Percentiles rank a stretch among this genome's conserved stretches.
phyloP scores from a whole-genome alignment of 495 filamentous ascomycete genomes.

The Hypomontagnella monticulosa region DNA sequence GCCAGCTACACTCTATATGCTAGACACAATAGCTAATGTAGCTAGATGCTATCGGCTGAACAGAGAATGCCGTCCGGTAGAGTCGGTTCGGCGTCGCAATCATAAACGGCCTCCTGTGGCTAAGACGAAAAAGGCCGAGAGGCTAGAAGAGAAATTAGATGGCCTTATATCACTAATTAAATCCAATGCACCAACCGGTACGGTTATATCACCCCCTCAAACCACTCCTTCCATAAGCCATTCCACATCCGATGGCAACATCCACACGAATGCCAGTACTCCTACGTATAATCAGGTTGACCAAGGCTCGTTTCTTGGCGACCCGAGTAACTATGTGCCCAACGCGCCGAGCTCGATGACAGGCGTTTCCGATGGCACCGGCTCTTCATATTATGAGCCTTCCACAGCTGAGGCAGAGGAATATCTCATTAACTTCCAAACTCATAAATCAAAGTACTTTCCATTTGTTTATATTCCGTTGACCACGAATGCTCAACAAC shows the following conservation, averaged over 20 bases:
- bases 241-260: neutral
- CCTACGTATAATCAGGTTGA: neutral
- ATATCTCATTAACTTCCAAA: neutral
- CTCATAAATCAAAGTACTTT: neutral
- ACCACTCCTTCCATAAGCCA: neutral
- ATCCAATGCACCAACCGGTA: neutral
- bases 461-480: neutral
- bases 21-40: neutral
- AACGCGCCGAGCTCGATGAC: neutral
- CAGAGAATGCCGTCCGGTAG: slow-evolving; percentile 6
- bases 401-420: neutral
- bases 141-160: slow-evolving; percentile 10
- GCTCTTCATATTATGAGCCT: neutral
- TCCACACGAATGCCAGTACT: neutral
- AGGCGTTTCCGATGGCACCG: neutral
- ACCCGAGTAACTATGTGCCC: neutral
- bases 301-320: neutral
- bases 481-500: neutral
- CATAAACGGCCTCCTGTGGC: neutral
- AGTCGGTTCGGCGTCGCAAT: slow-evolving; percentile 6
- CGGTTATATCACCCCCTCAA: neutral
- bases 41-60: slow-evolving; percentile 10
- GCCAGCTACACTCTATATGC: too few relatives aligned
- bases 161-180: slow-evolving; percentile 8
- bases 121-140: neutral